Evolutionary conservation across 108 stramenopile species (phyloP).

Genomic region (Cylindrotheca fusiformis): DNA sequence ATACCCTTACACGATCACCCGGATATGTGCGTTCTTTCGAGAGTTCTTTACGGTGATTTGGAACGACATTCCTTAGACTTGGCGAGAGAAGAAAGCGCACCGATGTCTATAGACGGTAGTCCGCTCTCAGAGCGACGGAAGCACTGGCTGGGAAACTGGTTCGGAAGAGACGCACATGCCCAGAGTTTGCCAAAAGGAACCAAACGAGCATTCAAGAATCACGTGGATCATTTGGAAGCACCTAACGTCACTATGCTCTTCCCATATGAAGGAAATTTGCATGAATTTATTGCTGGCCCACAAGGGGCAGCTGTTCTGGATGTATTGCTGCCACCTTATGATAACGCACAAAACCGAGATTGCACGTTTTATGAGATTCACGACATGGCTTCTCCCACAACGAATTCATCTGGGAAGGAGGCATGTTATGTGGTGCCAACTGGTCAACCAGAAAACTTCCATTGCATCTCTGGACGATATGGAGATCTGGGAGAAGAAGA

Average conservation of each 20-base stretch:
- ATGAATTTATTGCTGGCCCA: constrained; percentile 88
- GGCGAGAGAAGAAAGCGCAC: constrained; percentile 25
- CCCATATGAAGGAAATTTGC: constrained; percentile 87
- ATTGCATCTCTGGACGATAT: constrained; percentile 75
- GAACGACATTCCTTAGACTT: constrained; percentile 75
- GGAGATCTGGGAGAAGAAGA: constrained; percentile 51
- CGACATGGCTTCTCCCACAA: constrained; percentile 7
- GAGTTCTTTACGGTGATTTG: constrained; percentile 87
- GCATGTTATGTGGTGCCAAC: constrained; percentile 64
- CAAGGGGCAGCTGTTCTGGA: constrained; percentile 91
- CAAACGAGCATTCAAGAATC: constrained; percentile 42
- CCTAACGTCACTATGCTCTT: constrained; percentile 71
- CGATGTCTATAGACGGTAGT: background rate
- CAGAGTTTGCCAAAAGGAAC: constrained; percentile 34
- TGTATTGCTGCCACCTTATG: constrained; percentile 93
- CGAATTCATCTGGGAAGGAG: constrained; percentile 14
- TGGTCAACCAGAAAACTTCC: constrained; percentile 77
- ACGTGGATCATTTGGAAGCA: constrained; percentile 53
- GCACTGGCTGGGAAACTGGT: constrained; percentile 7
- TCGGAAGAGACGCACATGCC: background rate
- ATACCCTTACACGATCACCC: constrained; percentile 97
- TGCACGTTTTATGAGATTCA: constrained; percentile 87
- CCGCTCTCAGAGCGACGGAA: background rate
- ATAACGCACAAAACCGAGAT: constrained; percentile 71
- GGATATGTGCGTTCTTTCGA: constrained; percentile 87